Evolutionary conservation across 768 basidiomycete genomes (phyloP), one percentile per base, ranked within the genome.

Genomic region (Xerocomellus amylosporus): DNA sequence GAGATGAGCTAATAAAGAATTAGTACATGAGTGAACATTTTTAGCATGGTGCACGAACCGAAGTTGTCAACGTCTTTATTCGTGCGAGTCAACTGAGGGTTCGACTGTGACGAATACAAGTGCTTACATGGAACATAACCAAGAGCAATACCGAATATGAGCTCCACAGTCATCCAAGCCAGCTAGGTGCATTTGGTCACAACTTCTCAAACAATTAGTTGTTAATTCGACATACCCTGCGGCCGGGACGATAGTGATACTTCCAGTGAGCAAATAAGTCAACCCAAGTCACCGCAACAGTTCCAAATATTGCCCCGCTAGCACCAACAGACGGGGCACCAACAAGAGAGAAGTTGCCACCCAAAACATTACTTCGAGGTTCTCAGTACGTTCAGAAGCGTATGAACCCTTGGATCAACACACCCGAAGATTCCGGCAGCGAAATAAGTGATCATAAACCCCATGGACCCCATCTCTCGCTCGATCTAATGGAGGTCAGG

Each of bases 401-500:
- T 42, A 22, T 40, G 31, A 38, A 8, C 6, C 22, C 15, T 17
- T 19, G 26, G 15, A 55, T 31, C 12, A 20, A 59, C 70, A 38
- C 69, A 93, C 80, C 96, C 96, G 67, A 97, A 98, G 33, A 97
- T 91, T 8, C 96, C 96, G 12, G 92, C 88, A 1, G 93, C 80
- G 41, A 94, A 81, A 70, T 98, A 99, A 3, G 91, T 83, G 13
- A 97, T 74, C 31, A 92, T 58, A 72, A 97, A 99, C 0, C 88
- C 87, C 26, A 77, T 75, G 0, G 93, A 90, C 9, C 93, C 93
- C 90, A 97, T 93, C 63, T 94, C 92, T 54, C 86, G 77, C 66
- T 97, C 93, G 53, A 96, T 85, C 85, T 93, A 60, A 47, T 50
- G n/a, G 53, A 22, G 0, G 7, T 64, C 7, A 61, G 49, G 30